A percentile compares a stretch with the other conserved stretches of the same genome.
These are phyloP conservation scores for Candida sithepensis DNA, from an alignment of 805 yeast species.

Conservation along the genomic window DNA sequence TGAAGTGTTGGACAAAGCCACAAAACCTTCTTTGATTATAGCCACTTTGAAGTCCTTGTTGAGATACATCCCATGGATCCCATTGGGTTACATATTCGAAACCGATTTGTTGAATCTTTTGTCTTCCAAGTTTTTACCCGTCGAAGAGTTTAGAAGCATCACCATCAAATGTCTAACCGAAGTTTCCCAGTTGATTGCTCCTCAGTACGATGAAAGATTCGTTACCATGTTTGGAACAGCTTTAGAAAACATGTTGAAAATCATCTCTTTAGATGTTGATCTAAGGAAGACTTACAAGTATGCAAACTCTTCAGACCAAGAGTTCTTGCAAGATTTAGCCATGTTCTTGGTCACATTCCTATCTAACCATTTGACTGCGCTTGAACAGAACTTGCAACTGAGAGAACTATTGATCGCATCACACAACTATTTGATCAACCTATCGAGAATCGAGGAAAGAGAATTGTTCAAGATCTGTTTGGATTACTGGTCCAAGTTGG, in stretches of 20 bases:
- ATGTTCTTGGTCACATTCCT: constrained; percentile 87
- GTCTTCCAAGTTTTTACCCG: constrained; percentile 70
- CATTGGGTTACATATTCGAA: constrained; percentile 83
- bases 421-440: constrained; percentile 75
- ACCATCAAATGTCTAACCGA: constrained; percentile 93
- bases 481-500: constrained; percentile 91
- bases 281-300: constrained; percentile 65
- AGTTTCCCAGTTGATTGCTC: constrained; percentile 65
- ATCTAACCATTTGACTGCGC: constrained; percentile 61
- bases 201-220: constrained; percentile 55
- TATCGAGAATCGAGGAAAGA: constrained; percentile 90
- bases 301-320: constrained; percentile 83
- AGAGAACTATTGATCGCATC: constrained; percentile 64
- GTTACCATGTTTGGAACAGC: constrained; percentile 67
- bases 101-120: constrained; percentile 73
- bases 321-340: constrained; percentile 91
- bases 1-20: constrained; percentile 86
- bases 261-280: constrained; percentile 72
- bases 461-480: constrained; percentile 93
- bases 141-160: constrained; percentile 75
- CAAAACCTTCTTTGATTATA: constrained; percentile 75
- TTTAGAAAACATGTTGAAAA: constrained; percentile 61
- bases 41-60: constrained; percentile 81
- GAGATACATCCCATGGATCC: constrained; percentile 93
- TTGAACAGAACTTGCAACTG: constrained; percentile 51